Evolutionary conservation across 2,329 filamentous ascomycete species (phyloP).

Genomic region (Thelonectria discophora): DNA sequence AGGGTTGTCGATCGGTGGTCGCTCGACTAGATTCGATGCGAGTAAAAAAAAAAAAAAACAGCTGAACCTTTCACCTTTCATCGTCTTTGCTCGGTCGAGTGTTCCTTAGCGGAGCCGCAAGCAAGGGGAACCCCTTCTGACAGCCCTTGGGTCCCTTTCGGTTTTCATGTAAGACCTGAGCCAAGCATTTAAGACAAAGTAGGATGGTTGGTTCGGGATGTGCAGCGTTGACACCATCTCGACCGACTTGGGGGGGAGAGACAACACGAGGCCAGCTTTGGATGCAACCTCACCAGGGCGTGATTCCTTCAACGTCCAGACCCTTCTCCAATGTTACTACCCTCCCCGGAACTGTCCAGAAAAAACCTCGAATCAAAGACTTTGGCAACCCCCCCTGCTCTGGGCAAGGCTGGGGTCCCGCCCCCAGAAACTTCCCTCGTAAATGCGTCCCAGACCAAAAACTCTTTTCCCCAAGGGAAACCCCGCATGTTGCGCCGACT

Average conservation of each 20-base stretch:
- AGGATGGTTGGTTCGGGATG: background rate
- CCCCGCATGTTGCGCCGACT: slow-evolving; percentile 14
- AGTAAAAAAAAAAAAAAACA: too few species aligned
- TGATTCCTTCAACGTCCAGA: background rate
- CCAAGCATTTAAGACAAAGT: background rate
- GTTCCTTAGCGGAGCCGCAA: background rate
- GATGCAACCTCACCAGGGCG: slow-evolving; percentile 8
- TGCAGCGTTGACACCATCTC: background rate
- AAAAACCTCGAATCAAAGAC: background rate
- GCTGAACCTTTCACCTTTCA: too few species aligned
- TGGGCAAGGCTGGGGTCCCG: background rate
- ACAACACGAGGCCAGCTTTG: slow-evolving; percentile 5
- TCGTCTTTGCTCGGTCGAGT: background rate
- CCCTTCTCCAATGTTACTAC: background rate
- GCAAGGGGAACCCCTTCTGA: background rate
- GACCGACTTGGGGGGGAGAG: background rate
- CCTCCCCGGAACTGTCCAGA: background rate
- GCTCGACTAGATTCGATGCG: background rate
- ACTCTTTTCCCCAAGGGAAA: slow-evolving; percentile 13
- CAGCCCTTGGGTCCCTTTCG: background rate
- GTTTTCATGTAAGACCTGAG: background rate
- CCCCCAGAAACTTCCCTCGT: slow-evolving; percentile 14
- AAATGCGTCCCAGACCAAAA: background rate
- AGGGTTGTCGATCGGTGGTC: background rate
- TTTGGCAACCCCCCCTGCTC: background rate